phyloP scores from a whole-genome alignment of 306 rosid species.

The Fragaria ananassa region DNA sequence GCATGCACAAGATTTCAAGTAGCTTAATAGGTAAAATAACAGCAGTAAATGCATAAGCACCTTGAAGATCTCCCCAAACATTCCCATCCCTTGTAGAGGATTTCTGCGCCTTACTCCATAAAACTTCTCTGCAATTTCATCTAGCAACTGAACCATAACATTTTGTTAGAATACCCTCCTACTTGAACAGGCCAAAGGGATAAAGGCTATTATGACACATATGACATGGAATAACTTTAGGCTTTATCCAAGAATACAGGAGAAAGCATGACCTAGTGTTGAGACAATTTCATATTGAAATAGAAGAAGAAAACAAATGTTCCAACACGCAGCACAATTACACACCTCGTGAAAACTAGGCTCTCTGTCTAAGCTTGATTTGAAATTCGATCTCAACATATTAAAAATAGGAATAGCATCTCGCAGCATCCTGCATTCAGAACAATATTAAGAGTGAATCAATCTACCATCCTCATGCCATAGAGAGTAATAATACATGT shows the following conservation, averaged over 20 bases:
- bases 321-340: background rate
- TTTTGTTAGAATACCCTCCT: slow-evolving; percentile 31
- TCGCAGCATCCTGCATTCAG: slow-evolving; percentile 75
- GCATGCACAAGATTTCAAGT: background rate
- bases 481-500: background rate
- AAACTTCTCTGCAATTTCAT: slow-evolving; percentile 78
- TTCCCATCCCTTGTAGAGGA: slow-evolving; percentile 91
- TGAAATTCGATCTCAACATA: slow-evolving; percentile 65
- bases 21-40: background rate
- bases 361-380: slow-evolving; percentile 69
- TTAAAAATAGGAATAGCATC: slow-evolving; percentile 88
- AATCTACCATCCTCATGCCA: background rate
- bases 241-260: background rate
- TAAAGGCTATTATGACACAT: background rate
- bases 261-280: background rate
- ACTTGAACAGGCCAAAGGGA: slow-evolving; percentile 14
- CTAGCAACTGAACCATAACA: slow-evolving; percentile 67
- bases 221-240: background rate
- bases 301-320: background rate
- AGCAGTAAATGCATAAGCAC: slow-evolving; percentile 27
- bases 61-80: slow-evolving; percentile 95
- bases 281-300: background rate
- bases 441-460: background rate
- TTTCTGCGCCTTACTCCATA: slow-evolving; percentile 77
- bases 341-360: slow-evolving; percentile 79